Evolutionary conservation across 202 grass and related monocot genomes (phyloP), one percentile per base, ranked within the genome.

Genomic region (Cymbopogon flexuosus): DNA sequence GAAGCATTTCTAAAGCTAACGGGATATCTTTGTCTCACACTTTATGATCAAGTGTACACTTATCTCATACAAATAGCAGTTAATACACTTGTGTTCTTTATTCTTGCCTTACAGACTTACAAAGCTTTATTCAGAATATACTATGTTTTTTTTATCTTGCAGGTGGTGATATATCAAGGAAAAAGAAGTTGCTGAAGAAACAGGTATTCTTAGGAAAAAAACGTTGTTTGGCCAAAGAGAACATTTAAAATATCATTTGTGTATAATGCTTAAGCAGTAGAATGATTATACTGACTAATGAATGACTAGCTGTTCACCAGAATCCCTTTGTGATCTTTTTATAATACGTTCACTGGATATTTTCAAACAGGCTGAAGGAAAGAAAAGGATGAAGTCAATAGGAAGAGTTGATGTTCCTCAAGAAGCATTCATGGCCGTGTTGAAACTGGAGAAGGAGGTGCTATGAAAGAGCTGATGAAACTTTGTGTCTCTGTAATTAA

Each of bases 371-470:
- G 95, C 95, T 31, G 94, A 94, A 83, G 95, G 92, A 81, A 97
- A 97, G 92, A 97, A 94, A 58, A 94, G 95, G 76, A 92, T 97
- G 92, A 97, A 97, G 91, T 86, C 95, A 41, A 92, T 97, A 8
- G 95, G 95, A 34, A 97, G 84, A 80, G 95, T 97, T 45, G 95
- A 97, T 79, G 92, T 97, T 75, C 95, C 95, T 47, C 95, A 97
- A 80, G 95, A 97, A 82, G 95, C 95, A 80, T 97, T 94, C 67
- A 97, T 97, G 95, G 95, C 95, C 45, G 95, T 97, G 21, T 70
- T 97, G 83, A 92, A 84, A 81, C 85, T 97, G 70, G 95, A 97
- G 47, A 97, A 97, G 76, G 95, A 97, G 84, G 95, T 97, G 30
- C 81, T 97, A 16, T 97, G 84, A 90, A 73, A 39, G 13, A 52